Conservation (phyloP, 345 rosid genomes). For the thale cress (Arabidopsis thaliana) region TAIR10.1 NC_003071.7:17561501-17562000, state of each 20-base stretch:
- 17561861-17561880: slow-evolving; percentile 11
- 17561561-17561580: slow-evolving; percentile 75
- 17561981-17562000: too few relatives aligned
- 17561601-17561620: slow-evolving; percentile 58
- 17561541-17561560: slow-evolving; percentile 64
- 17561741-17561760: slow-evolving; percentile 40
- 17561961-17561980: too few relatives aligned
- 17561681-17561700: slow-evolving; percentile 30
- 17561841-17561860: not conserved
- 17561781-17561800: slow-evolving; percentile 1
- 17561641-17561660: slow-evolving; percentile 79
- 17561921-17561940: slow-evolving; percentile 18
- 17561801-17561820: not conserved
- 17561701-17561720: slow-evolving; percentile 12
- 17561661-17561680: slow-evolving; percentile 74
- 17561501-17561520: slow-evolving; percentile 81
- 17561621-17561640: slow-evolving; percentile 81
- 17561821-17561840: not conserved
- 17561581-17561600: slow-evolving; percentile 65
- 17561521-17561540: slow-evolving; percentile 67
- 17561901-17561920: not conserved
- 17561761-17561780: slow-evolving; percentile 74
- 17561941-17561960: not conserved
- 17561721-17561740: slow-evolving; percentile 31
- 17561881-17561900: slow-evolving; percentile 8